Conservation (phyloP, 2,329 filamentous ascomycete genomes). For the Penicillium griseofulvum region DNA sequence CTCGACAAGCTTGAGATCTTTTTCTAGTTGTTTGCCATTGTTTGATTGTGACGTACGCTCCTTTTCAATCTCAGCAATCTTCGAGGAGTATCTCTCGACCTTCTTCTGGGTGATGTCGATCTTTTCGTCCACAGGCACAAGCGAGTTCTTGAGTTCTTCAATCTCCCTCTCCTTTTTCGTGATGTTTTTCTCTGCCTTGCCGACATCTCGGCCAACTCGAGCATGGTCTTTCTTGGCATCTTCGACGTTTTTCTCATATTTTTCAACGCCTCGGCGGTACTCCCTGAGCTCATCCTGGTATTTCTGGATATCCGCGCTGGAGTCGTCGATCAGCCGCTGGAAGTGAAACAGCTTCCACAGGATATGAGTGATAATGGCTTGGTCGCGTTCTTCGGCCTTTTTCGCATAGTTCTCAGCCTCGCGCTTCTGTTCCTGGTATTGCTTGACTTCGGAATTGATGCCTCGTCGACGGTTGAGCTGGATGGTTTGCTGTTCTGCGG, state of each 20-base stretch:
- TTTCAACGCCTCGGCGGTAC: conserved; percentile 80
- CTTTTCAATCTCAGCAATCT: conserved; percentile 68
- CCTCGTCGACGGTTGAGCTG: conserved; percentile 85
- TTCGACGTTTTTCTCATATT: conserved; percentile 76
- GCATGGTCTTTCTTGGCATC: conserved; percentile 80
- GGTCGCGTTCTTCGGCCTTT: conserved; percentile 86
- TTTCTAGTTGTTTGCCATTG: conserved; percentile 70
- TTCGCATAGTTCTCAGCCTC: conserved; percentile 91
- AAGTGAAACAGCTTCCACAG: conserved; percentile 97
- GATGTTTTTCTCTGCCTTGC: conserved; percentile 80
- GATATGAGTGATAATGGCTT: conserved; percentile 87
- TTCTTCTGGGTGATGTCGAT: conserved; percentile 74
- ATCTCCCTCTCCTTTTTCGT: conserved; percentile 82
- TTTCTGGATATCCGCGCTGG: conserved; percentile 82
- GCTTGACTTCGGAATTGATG: conserved; percentile 97
- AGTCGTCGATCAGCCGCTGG: conserved; percentile 88
- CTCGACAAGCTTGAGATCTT: conserved; percentile 77
- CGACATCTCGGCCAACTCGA: conserved; percentile 70
- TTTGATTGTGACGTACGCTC: conserved; percentile 71
- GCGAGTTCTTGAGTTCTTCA: conserved; percentile 77
- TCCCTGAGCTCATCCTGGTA: conserved; percentile 95
- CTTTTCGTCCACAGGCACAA: conserved; percentile 91
- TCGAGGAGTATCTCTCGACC: conserved; percentile 64
- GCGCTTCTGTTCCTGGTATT: conserved; percentile 94
- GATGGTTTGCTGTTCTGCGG: conserved; percentile 81